Evolutionary conservation across 106 monocot genomes (phyloP), one percentile per base, ranked within the genome.

Genomic region (Triglochin maritima): DNA sequence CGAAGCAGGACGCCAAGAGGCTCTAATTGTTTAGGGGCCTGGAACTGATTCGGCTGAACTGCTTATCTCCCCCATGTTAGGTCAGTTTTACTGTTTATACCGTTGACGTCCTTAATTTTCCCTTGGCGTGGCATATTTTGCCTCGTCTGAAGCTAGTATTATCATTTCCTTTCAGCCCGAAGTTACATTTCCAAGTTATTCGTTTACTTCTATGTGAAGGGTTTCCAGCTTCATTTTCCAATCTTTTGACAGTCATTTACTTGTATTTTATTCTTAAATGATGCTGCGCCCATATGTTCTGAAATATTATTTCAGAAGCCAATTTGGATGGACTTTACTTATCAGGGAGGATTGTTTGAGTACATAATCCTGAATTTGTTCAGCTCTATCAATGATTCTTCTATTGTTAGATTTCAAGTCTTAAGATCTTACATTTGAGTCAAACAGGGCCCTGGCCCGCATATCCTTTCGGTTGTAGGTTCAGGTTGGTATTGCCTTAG

Each of bases 1-100:
- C 79, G 72, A 80, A 89, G 84, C 94, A 94, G 89, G 94, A 79
- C 79, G 78, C 78, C 79, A 81, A 86, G 84, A 78, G 86, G 86
- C 89, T 89, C 86, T 89, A 77, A 80, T 75, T 76, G 67, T 83
- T 29, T 73, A 88, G 77, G 78, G 80, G 76, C 83, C 86, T 79
- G 85, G 86, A 85, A 81, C 72, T 88, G 83, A 83, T 72, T 81
- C 83, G 74, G 88, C 83, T 82, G 88, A 86, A 79, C 83, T 88
- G 92, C 85, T 67, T 82, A 69, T 85, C 81, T 79, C 74, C 78
- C 79, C 67, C 80, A 81, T 84, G 67, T 82, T 93, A 89, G 93
- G 93, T 93, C 93, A 93, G 93, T 93, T 74, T 78, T 93, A 77
- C 61, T 81, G 79, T 83, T 84, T 80, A 66, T 75, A 82, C 73